These are phyloP conservation scores for Ascochyta fabae DNA, from an alignment of 2,329 filamentous ascomycete species.

Conservation along the genomic window DNA sequence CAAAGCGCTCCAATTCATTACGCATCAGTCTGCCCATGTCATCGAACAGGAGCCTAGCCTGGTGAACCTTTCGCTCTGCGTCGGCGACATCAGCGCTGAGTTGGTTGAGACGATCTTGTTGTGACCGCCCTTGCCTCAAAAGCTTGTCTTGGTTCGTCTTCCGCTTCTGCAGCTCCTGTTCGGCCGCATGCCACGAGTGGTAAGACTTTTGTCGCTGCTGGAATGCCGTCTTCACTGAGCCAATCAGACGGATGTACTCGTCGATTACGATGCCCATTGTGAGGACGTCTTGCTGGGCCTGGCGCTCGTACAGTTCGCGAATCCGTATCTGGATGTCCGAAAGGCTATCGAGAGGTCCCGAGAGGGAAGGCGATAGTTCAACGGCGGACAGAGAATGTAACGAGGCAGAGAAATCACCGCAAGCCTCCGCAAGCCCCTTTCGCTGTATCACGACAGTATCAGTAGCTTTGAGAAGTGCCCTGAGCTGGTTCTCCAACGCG, in stretches of 20 bases:
- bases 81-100: slow-evolving; percentile 93
- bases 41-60: slow-evolving; percentile 87
- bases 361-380: slow-evolving; percentile 87
- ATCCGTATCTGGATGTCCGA: slow-evolving; percentile 95
- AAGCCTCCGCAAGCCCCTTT: slow-evolving; percentile 91
- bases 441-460: slow-evolving; percentile 91
- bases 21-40: slow-evolving; percentile 97
- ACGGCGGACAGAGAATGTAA: slow-evolving; percentile 92
- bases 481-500: slow-evolving; percentile 88
- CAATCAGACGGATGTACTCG: slow-evolving; percentile 95
- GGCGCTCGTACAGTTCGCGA: slow-evolving; percentile 91
- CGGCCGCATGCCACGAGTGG: slow-evolving; percentile 90
- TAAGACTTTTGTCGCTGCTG: slow-evolving; percentile 92
- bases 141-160: slow-evolving; percentile 91
- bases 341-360: slow-evolving; percentile 85
- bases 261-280: slow-evolving; percentile 98
- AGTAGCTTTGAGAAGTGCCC: slow-evolving; percentile 88
- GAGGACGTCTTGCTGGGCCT: slow-evolving; percentile 94
- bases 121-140: slow-evolving; percentile 90
- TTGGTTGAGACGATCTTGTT: slow-evolving; percentile 94
- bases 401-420: slow-evolving; percentile 89
- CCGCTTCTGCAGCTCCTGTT: slow-evolving; percentile 88
- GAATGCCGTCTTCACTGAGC: slow-evolving; percentile 93
- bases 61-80: slow-evolving; percentile 90
- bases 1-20: slow-evolving; percentile 88